Percentiles rank a stretch among this genome's conserved stretches.
Evolutionary conservation across 176 grass and related monocot genomes (phyloP).

Genomic region (Echinochloa phyllopogon): DNA sequence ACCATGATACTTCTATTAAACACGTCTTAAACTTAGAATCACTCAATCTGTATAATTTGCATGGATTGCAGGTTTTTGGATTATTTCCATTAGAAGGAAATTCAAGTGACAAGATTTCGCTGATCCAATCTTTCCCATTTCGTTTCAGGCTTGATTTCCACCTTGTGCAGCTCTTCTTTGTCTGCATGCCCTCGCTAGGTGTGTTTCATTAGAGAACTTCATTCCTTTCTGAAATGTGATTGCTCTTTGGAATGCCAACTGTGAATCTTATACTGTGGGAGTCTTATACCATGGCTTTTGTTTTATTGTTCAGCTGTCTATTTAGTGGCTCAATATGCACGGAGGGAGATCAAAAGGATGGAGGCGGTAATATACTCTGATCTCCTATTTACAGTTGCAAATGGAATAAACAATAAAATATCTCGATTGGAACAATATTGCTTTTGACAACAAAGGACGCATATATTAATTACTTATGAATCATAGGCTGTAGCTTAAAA

Average conservation of each 20-base stretch:
- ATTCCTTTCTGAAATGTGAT: background rate
- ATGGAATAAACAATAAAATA: slow-evolving; percentile 4
- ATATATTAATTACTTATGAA: slow-evolving; percentile 9
- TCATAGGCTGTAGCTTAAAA: background rate
- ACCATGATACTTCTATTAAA: background rate
- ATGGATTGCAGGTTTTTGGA: background rate
- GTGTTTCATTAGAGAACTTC: slow-evolving; percentile 24
- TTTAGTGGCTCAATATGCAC: slow-evolving; percentile 83
- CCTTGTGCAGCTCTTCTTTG: slow-evolving; percentile 96
- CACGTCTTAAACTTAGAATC: slow-evolving; percentile 1
- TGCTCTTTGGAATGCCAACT: background rate
- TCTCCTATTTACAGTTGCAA: background rate
- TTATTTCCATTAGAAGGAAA: slow-evolving; percentile 27
- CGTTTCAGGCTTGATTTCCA: slow-evolving; percentile 88
- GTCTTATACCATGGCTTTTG: slow-evolving; percentile 24
- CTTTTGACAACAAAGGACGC: slow-evolving; percentile 16
- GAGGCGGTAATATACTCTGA: slow-evolving; percentile 69
- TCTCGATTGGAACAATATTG: background rate
- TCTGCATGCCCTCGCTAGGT: slow-evolving; percentile 94
- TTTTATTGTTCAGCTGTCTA: slow-evolving; percentile 73
- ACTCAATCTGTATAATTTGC: slow-evolving; percentile 16
- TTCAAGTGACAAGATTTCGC: slow-evolving; percentile 1
- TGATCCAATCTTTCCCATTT: slow-evolving; percentile 28
- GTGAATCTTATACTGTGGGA: slow-evolving; percentile 3
- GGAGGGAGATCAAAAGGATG: slow-evolving; percentile 87